A percentile compares a stretch with the other conserved stretches of the same genome.
phyloP scores from a whole-genome alignment of 768 basidiomycete species.

The Kwoniella sp. region DNA sequence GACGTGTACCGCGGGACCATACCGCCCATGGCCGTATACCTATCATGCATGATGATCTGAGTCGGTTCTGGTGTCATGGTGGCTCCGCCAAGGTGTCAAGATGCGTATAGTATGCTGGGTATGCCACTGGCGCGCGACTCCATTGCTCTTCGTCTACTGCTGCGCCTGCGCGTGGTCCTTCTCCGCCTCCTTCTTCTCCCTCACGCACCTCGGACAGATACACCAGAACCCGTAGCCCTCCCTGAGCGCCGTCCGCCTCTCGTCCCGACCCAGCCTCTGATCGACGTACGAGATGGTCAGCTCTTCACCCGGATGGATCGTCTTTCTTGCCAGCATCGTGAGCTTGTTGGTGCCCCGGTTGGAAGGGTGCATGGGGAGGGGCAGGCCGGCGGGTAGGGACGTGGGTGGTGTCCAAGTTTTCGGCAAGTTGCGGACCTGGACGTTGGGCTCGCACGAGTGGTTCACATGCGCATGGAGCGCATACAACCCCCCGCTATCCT shows the following conservation, averaged over 20 bases:
- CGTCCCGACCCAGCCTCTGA: conserved; percentile 51
- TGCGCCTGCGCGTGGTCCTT: neutral
- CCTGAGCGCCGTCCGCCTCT: conserved; percentile 44
- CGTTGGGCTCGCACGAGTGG: conserved; percentile 75
- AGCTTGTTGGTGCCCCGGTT: conserved; percentile 57
- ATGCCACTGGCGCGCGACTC: neutral
- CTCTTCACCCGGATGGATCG: conserved; percentile 69
- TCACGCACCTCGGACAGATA: conserved; percentile 62
- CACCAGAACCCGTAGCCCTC: conserved; percentile 55
- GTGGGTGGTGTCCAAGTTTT: conserved; percentile 24
- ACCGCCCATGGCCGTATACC: no score
- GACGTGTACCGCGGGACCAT: no score
- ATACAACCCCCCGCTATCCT: conserved; percentile 82
- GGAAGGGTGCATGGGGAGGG: conserved; percentile 57
- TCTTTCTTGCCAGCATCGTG: conserved; percentile 63
- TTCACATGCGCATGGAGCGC: conserved; percentile 81
- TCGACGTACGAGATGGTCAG: conserved; percentile 72
- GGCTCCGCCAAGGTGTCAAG: no score
- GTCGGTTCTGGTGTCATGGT: no score
- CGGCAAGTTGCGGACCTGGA: conserved; percentile 54
- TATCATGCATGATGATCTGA: no score
- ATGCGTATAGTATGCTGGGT: neutral
- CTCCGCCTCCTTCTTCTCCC: conserved; percentile 52
- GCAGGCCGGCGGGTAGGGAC: conserved; percentile 25
- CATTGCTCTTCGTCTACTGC: neutral